These are phyloP conservation scores for Pseudonectria buxi DNA, from an alignment of 2,329 filamentous ascomycete species.

Conservation along the genomic window DNA sequence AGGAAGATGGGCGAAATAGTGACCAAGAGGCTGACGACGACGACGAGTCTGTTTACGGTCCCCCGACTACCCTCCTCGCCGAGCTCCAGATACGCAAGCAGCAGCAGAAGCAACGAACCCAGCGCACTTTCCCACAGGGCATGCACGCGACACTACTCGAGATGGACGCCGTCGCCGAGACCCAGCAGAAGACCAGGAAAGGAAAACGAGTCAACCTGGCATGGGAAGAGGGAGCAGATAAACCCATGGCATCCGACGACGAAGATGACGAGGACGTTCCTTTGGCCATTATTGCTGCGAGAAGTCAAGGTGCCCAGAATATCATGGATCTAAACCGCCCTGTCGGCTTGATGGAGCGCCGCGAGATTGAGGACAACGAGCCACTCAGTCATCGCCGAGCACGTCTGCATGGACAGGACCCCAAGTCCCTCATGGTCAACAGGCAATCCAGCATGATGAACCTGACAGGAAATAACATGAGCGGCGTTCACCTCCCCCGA, in stretches of 20 bases:
- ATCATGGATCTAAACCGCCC: constrained; percentile 55
- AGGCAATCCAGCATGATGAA: constrained; percentile 41
- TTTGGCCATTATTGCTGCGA: constrained; percentile 67
- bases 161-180: constrained; percentile 82
- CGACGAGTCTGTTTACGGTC: constrained; percentile 53
- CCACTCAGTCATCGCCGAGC: constrained; percentile 73
- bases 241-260: constrained; percentile 36
- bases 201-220: constrained; percentile 76
- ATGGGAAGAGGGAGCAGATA: constrained; percentile 66
- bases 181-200: constrained; percentile 68
- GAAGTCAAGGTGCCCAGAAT: constrained; percentile 45
- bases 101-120: constrained; percentile 72
- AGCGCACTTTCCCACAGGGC: constrained; percentile 62
- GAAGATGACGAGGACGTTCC: constrained; percentile 80
- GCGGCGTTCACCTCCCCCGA: constrained; percentile 10
- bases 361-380: constrained; percentile 87
- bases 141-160: constrained; percentile 87
- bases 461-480: constrained; percentile 25
- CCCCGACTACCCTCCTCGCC: constrained; percentile 84
- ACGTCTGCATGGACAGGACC: constrained; percentile 60
- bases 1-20: constrained; percentile 28
- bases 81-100: constrained; percentile 88
- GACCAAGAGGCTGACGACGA: constrained; percentile 40
- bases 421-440: constrained; percentile 33
- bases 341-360: constrained; percentile 69